Conservation (phyloP, 2,329 filamentous ascomycete species). For the Elsinoe perseae region DNA sequence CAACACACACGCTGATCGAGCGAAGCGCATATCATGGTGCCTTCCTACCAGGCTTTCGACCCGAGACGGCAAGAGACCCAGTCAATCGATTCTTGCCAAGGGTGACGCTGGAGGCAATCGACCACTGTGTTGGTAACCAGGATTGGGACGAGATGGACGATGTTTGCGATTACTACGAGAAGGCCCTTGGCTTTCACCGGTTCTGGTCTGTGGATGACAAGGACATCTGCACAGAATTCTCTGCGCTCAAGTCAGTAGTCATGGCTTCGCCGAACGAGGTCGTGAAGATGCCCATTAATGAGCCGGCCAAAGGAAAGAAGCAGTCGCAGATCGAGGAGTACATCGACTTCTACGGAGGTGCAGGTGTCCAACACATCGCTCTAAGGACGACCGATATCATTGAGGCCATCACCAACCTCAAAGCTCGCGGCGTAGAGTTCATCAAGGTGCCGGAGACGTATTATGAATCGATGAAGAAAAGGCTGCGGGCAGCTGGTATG, state of each 20-base stretch:
- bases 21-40: conserved; percentile 60
- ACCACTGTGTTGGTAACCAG: conserved; percentile 97
- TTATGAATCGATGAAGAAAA: conserved; percentile 66
- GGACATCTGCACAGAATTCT: conserved; percentile 88
- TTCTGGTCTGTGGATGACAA: conserved; percentile 97
- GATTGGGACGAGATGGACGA: conserved; percentile 82
- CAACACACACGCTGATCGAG: conserved; percentile 84
- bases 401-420: conserved; percentile 64
- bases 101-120: conserved; percentile 66
- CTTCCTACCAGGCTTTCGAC: conserved; percentile 77
- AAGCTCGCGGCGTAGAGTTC: conserved; percentile 84
- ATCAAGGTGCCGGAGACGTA: conserved; percentile 84
- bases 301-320: conserved; percentile 82
- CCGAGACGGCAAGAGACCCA: conserved; percentile 42
- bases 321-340: conserved; percentile 87
- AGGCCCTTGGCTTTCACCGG: conserved; percentile 82
- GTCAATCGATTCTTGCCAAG: conserved; percentile 49
- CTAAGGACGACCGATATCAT: conserved; percentile 77
- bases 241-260: conserved; percentile 78
- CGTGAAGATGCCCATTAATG: conserved; percentile 98
- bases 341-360: conserved; percentile 79
- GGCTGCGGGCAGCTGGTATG: conserved; percentile 57
- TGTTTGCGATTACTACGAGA: conserved; percentile 68
- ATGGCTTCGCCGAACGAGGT: conserved; percentile 79
- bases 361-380: conserved; percentile 90